Conservation (phyloP, 495 filamentous ascomycete genomes). For the Lasiosphaeriaceae sp. region DNA sequence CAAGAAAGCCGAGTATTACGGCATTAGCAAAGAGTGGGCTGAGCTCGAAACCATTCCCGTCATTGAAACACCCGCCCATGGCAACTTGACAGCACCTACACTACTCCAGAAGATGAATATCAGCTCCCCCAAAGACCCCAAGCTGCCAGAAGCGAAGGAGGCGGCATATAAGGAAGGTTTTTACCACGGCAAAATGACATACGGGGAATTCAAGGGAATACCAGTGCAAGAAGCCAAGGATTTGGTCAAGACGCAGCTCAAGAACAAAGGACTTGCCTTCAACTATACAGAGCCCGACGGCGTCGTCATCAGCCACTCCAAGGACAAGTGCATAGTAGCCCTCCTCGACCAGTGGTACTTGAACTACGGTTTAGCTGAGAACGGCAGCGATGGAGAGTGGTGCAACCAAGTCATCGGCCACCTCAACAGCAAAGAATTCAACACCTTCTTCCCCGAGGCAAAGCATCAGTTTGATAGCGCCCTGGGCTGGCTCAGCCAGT, state of each 20-base stretch:
- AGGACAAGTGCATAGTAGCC: constrained; percentile 77
- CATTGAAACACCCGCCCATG: constrained; percentile 84
- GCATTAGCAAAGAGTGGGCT: constrained; percentile 90
- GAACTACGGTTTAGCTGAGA: constrained; percentile 4
- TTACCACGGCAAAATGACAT: constrained; percentile 84
- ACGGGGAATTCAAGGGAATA: constrained; percentile 79
- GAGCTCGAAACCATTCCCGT: constrained; percentile 77
- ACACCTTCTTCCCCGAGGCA: constrained; percentile 69
- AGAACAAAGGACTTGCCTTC: constrained; percentile 74
- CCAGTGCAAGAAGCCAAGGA: constrained; percentile 75
- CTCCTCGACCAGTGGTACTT: constrained; percentile 92
- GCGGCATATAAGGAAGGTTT: constrained; percentile 88
- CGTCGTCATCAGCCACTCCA: constrained; percentile 72
- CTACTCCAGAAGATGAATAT: constrained; percentile 88
- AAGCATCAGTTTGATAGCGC: constrained; percentile 74
- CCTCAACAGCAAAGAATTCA: constrained; percentile 57
- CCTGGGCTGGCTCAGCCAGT: constrained; percentile 82
- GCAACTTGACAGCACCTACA: constrained; percentile 69
- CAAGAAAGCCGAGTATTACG: constrained; percentile 91
- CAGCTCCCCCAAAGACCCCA: constrained; percentile 82
- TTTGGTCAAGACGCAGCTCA: constrained; percentile 69
- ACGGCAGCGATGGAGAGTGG: constrained; percentile 11
- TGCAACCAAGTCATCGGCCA: constrained; percentile 27
- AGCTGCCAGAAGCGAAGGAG: constrained; percentile 85
- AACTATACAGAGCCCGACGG: constrained; percentile 85